Evolutionary conservation across 352 stramenopile genomes (phyloP).

Genomic region (Pythium chondricola): DNA sequence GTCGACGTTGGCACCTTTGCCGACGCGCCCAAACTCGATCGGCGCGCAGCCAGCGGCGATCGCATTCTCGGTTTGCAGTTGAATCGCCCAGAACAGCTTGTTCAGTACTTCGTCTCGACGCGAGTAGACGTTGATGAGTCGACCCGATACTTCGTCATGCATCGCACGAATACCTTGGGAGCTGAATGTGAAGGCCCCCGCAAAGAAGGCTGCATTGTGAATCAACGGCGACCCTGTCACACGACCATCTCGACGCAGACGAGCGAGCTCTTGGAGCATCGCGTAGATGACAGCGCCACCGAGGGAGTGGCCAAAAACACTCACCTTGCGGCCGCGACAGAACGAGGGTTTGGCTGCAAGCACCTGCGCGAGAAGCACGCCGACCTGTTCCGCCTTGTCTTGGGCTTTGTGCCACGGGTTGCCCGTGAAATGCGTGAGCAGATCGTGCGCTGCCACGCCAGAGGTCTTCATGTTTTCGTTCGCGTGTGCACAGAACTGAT

Average conservation of each 20-base stretch:
- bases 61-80: slow-evolving; percentile 31
- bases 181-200: slow-evolving; percentile 53
- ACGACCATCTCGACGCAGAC: slow-evolving; percentile 21
- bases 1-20: slow-evolving; percentile 48
- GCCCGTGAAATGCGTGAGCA: slow-evolving; percentile 68
- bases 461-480: slow-evolving; percentile 51
- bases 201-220: slow-evolving; percentile 60
- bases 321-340: slow-evolving; percentile 46
- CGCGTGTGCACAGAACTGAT: slow-evolving; percentile 70
- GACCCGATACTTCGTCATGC: slow-evolving; percentile 32
- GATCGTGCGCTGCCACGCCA: slow-evolving; percentile 30
- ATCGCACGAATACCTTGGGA: slow-evolving; percentile 31
- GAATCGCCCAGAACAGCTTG: slow-evolving; percentile 70
- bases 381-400: slow-evolving; percentile 73
- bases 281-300: slow-evolving; percentile 73
- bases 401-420: slow-evolving; percentile 85
- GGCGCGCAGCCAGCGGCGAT: slow-evolving; percentile 49
- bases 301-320: slow-evolving; percentile 73
- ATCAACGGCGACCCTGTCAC: slow-evolving; percentile 20
- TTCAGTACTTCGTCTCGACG: slow-evolving; percentile 60
- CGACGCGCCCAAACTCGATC: slow-evolving; percentile 18
- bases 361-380: slow-evolving; percentile 61
- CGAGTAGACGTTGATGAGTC: slow-evolving; percentile 80
- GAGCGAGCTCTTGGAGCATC: slow-evolving; percentile 56
- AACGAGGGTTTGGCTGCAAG: slow-evolving; percentile 46